Evolutionary conservation across 108 stramenopile genomes (phyloP), one percentile per base, ranked within the genome.

Genomic region (Nitzschia palea): DNA sequence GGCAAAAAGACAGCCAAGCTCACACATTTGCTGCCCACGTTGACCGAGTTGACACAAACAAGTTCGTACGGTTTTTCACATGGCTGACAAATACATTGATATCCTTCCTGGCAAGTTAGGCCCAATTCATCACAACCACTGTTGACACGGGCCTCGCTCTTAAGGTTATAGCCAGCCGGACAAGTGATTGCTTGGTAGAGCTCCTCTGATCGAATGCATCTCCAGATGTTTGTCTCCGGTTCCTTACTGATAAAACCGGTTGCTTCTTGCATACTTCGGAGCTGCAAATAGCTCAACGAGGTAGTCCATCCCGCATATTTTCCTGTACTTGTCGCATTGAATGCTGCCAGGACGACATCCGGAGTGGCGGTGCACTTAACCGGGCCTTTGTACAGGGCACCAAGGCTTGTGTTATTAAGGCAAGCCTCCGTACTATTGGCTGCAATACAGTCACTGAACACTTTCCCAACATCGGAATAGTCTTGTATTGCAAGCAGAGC

Each of bases 191-290:
- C 68, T 36, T 79, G 68, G 40, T 74, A 79, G 1, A 74, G 25
- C n/a, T 68, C 42, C 1, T 32, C 30, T 0, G 62, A 59, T 14
- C 78, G 73, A 14, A 65, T 26, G 53, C 78, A 79, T 52, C 55
- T 40, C 62, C 59, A 65, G 2, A 45, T 28, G 26, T 45, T 32
- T 15, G 55, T 34, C 5, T 54, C 53, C n/a, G 35, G 28, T 22
- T 72, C 71, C 42, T 44, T 44, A 6, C 23, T 15, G 37, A 78
- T 73, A 31, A 78, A 78, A 27, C 70, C 70, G 14, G 64, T 68
- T n/a, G 56, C 71, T 42, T 71, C 77, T 63, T 78, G 77, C 77
- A 78, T 78, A 56, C 44, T 69, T 45, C 77, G 66, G 53, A 78
- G 40, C 33, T 68, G 61, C 77, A 78, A 73, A 42, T 78, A 78